Percentiles rank a stretch among this genome's conserved stretches.
These are phyloP conservation scores for Diaporthe eres DNA, from an alignment of 2,329 filamentous ascomycete species.

Conservation along the genomic window DNA sequence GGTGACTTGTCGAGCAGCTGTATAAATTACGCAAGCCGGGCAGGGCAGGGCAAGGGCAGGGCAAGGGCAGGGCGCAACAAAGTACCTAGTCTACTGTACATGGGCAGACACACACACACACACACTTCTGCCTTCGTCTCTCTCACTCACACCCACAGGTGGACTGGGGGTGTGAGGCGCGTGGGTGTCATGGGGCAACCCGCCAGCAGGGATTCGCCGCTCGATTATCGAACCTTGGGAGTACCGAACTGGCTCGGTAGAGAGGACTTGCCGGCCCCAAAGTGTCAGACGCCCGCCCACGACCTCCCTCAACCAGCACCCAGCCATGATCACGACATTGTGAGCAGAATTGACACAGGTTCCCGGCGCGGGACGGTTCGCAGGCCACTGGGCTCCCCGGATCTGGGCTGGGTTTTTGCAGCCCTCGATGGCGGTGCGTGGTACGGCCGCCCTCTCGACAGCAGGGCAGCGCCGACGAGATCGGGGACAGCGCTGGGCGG, in stretches of 20 bases:
- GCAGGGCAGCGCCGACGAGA: background rate
- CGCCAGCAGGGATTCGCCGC: slow-evolving; percentile 27
- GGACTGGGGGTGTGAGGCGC: slow-evolving; percentile 33
- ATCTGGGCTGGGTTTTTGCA: slow-evolving; percentile 8
- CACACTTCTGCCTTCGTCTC: background rate
- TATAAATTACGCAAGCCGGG: slow-evolving; percentile 5
- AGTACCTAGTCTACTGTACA: background rate
- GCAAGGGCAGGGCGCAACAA: slow-evolving; percentile 9
- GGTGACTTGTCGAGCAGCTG: background rate
- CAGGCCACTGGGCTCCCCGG: background rate
- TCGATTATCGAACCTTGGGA: slow-evolving; percentile 28
- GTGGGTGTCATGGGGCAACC: slow-evolving; percentile 38
- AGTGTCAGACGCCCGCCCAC: slow-evolving; percentile 27
- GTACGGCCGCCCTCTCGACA: background rate
- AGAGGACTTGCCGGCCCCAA: slow-evolving; percentile 17
- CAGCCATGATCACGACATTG: slow-evolving; percentile 18
- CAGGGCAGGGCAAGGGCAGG: slow-evolving; percentile 16
- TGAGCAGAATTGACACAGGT: slow-evolving; percentile 20
- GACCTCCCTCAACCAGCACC: background rate
- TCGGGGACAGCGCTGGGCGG: slow-evolving; percentile 29
- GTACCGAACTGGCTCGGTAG: slow-evolving; percentile 15
- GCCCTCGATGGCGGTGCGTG: slow-evolving; percentile 9
- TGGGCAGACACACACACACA: background rate
- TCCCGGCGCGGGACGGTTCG: background rate
- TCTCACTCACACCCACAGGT: slow-evolving; percentile 5